A percentile compares a stretch with the other conserved stretches of the same genome.
These are phyloP conservation scores for Colletotrichum caudatum DNA, from an alignment of 2,329 filamentous ascomycete genomes.

Conservation along the genomic window DNA sequence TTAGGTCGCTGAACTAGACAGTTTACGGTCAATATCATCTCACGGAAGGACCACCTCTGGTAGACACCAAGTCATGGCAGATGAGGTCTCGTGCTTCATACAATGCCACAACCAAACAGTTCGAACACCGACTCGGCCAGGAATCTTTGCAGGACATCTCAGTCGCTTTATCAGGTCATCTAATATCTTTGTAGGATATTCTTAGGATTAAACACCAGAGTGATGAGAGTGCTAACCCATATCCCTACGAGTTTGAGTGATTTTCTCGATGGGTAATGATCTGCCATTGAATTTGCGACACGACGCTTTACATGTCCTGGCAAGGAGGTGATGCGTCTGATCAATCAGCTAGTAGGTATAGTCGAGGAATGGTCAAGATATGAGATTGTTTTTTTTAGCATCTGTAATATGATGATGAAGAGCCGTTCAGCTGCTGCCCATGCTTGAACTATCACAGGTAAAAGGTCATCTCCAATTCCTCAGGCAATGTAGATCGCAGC, in stretches of 20 bases:
- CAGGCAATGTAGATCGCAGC: neutral
- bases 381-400: neutral
- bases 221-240: neutral
- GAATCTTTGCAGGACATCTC: too few relatives aligned
- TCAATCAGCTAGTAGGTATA: neutral
- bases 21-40: neutral
- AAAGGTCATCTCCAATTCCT: neutral
- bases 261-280: neutral
- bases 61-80: neutral
- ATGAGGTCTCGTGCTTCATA: neutral
- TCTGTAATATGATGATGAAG: neutral
- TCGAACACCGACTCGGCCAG: neutral
- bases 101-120: too few relatives aligned
- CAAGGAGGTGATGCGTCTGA: neutral
- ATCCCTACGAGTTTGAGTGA: neutral
- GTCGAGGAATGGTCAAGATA: neutral
- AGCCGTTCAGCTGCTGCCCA: neutral
- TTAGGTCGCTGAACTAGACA: neutral
- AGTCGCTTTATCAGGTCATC: neutral
- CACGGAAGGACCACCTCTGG: neutral
- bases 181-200: accelerated
- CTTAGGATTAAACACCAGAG: neutral
- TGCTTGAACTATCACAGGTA: neutral
- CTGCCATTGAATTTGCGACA: neutral
- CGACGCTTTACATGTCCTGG: neutral